Evolutionary conservation across 164 flowering plant species (phyloP), one percentile per base, ranked within the genome.

Genomic region (Vitis rupestris): DNA sequence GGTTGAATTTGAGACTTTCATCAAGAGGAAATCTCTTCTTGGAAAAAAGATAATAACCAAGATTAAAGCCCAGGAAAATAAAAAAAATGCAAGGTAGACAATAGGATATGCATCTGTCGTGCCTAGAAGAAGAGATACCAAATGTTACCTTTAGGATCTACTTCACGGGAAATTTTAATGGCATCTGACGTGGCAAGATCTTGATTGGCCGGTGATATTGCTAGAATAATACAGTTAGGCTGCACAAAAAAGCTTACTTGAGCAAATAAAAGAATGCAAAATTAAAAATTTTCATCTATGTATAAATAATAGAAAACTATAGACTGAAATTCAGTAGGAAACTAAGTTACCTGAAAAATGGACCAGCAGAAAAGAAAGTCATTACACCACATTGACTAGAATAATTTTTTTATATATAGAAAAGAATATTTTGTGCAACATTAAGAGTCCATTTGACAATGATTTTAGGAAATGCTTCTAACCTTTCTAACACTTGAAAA

Each of bases 111-210:
- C 5, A 37, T 37, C 44, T 53, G 11, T 61, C 2, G 2, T 13
- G 29, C 50, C 47, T 14, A 61, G 4, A 44, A 15, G 19, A 37
- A 37, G 44, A 37, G 44, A 3, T 37, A 14, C 51, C 44, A 56
- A 47, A 54, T 11, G 37, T 54, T 72, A 91, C 99, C 99, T 78
- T 89, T 84, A 9, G 97, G 97, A 63, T 94, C 99, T 17, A 94
- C 96, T 78, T 94, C 98, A 72, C 98, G 89, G 9, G 98, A 88
- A 11, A 94, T 92, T 78, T 88, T 91, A 72, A 94, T 92, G 19
- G 99, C 99, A 87, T 94, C 99, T 61, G 99, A 94, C n/a, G 99
- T 94, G 16, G 99, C 99, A 70, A 94, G 90, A 86, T 94, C 99
- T 84, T 94, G 98, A 76, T 94, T 94, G 70, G 99, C 99, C 31